Percentiles rank a stretch among this genome's conserved stretches.
Conservation (phyloP, 805 yeast species). For the Schwanniomyces pseudopolymorphus region DNA sequence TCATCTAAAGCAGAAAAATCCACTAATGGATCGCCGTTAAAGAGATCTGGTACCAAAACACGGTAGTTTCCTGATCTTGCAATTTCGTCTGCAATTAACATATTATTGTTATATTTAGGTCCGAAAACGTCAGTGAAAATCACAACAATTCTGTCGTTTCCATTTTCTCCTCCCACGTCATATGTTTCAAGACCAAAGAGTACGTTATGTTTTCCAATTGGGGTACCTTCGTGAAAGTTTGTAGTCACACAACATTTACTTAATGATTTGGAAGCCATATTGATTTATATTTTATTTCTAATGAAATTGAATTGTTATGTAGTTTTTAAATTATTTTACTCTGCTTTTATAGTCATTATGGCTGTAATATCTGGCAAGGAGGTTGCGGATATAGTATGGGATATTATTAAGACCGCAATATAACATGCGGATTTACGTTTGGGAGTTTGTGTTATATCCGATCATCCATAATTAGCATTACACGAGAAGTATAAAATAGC, state of each 20-base stretch:
- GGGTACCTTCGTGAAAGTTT: constrained; percentile 27
- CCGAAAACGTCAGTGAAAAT: constrained; percentile 30
- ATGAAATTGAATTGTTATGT: too few relatives aligned
- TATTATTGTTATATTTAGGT: constrained; percentile 24
- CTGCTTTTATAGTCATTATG: not conserved
- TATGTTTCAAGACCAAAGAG: constrained; percentile 28
- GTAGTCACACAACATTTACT: constrained; percentile 21
- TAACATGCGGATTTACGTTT: too few relatives aligned
- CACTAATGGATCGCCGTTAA: constrained; percentile 21
- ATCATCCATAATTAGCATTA: not conserved
- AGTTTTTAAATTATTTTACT: too few relatives aligned
- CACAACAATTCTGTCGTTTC: constrained; percentile 20
- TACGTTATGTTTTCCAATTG: constrained; percentile 18
- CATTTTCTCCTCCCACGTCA: constrained; percentile 20
- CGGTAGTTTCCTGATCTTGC: constrained; percentile 12
- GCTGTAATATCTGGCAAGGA: too few relatives aligned
- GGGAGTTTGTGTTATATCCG: too few relatives aligned
- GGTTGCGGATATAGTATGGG: too few relatives aligned
- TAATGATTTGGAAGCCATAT: constrained; percentile 14
- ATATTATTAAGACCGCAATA: too few relatives aligned
- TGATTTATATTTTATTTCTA: too few relatives aligned
- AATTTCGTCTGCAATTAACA: constrained; percentile 28
- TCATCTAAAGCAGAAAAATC: constrained; percentile 13
- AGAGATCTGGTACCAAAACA: constrained; percentile 31
- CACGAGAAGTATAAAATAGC: not conserved